A percentile compares a stretch with the other conserved stretches of the same genome.
Evolutionary conservation across 257 asterid species (phyloP).

Genomic region (Solanum chmielewskii): DNA sequence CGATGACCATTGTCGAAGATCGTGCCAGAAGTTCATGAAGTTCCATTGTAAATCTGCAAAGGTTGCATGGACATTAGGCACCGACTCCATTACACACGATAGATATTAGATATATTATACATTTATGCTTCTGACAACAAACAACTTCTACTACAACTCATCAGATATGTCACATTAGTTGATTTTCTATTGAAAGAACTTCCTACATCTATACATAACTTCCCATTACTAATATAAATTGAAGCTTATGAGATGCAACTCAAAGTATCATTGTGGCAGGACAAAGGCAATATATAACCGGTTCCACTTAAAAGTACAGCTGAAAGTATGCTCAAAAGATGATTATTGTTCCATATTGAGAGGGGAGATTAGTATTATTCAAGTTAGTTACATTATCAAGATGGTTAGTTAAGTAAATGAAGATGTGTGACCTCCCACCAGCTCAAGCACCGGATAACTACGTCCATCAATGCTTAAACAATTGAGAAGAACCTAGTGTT

Average conservation of each 20-base stretch:
- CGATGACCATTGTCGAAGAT: background rate
- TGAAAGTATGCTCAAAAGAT: background rate
- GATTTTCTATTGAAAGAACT: background rate
- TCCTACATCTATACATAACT: background rate
- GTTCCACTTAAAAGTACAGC: background rate
- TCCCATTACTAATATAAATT: background rate
- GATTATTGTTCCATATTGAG: background rate
- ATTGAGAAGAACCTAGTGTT: background rate
- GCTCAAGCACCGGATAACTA: background rate
- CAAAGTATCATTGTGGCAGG: background rate
- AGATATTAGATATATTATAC: background rate
- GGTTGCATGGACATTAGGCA: background rate
- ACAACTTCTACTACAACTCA: background rate
- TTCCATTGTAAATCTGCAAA: background rate
- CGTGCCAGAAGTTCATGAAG: background rate
- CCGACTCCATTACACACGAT: background rate
- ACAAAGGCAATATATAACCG: background rate
- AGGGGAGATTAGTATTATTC: background rate
- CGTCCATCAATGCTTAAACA: background rate
- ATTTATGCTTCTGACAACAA: background rate
- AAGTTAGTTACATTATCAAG: background rate
- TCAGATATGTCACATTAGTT: background rate
- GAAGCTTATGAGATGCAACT: background rate
- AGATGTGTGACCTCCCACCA: background rate
- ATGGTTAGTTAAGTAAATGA: background rate